Evolutionary conservation across 2,329 filamentous ascomycete genomes (phyloP).

Genomic region (Fusarium longipes): DNA sequence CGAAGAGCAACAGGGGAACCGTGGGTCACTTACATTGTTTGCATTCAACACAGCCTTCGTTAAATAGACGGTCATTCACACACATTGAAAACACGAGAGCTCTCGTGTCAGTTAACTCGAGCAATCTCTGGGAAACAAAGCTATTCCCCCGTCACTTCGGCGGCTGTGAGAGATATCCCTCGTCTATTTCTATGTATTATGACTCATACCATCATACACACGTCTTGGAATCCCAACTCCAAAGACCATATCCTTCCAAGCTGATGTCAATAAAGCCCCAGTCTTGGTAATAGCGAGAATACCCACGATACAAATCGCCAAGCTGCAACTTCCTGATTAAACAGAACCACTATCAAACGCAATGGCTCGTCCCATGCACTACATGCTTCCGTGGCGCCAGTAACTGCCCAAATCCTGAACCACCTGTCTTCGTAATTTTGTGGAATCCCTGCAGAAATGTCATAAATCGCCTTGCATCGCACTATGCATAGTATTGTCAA

Average conservation of each 20-base stretch:
- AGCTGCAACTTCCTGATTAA: conserved; percentile 20
- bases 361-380: conserved; percentile 28
- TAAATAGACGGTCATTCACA: neutral
- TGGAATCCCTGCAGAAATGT: conserved; percentile 28
- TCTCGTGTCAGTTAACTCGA: neutral
- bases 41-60: neutral
- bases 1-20: too few relatives aligned
- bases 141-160: neutral
- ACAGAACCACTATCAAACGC: conserved; percentile 22
- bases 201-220: conserved; percentile 38
- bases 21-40: neutral
- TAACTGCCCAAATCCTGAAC: conserved; percentile 29
- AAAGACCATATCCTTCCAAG: conserved; percentile 17
- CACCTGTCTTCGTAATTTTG: conserved; percentile 14
- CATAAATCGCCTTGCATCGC: conserved; percentile 18
- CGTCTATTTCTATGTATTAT: conserved; percentile 43
- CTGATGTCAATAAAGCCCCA: conserved; percentile 8
- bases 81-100: too few relatives aligned
- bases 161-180: conserved; percentile 2
- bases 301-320: conserved; percentile 24
- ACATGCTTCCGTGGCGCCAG: conserved; percentile 14
- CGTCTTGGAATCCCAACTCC: conserved; percentile 33
- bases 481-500: conserved; percentile 1
- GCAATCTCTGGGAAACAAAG: neutral
- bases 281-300: conserved; percentile 22